Evolutionary conservation across 2,329 filamentous ascomycete species (phyloP).

Genomic region (Salinomyces thailandicus): DNA sequence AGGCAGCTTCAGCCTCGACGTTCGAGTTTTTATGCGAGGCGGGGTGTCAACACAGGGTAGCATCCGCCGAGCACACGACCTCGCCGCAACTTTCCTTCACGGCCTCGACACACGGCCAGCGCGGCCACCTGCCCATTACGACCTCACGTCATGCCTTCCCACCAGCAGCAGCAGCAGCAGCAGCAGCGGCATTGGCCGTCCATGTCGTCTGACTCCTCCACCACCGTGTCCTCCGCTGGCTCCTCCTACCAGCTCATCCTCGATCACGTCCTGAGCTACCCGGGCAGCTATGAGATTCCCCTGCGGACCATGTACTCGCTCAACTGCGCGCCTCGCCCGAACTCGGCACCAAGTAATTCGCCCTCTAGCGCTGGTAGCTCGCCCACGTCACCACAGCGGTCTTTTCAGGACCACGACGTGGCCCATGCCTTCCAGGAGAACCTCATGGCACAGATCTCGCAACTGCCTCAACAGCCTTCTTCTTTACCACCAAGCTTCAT

Average conservation of each 20-base stretch:
- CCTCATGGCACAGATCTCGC: constrained; percentile 47
- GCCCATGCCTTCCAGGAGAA: constrained; percentile 40
- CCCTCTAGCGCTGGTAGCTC: constrained; percentile 27
- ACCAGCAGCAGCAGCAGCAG: too few species aligned
- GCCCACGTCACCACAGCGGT: constrained; percentile 27
- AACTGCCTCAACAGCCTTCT: constrained; percentile 49
- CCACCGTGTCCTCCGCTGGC: constrained; percentile 33
- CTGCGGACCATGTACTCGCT: constrained; percentile 58
- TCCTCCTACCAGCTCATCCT: constrained; percentile 37
- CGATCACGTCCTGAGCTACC: constrained; percentile 51
- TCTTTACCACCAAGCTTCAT: constrained; percentile 54
- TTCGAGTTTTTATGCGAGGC: too few species aligned
- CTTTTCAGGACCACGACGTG: constrained; percentile 16
- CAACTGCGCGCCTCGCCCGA: constrained; percentile 46
- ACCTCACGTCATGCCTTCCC: too few species aligned
- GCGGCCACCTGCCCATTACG: too few species aligned
- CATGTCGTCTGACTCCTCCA: constrained; percentile 13
- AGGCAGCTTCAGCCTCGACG: too few species aligned
- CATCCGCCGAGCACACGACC: too few species aligned
- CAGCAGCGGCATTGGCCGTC: not conserved
- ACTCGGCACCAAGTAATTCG: constrained; percentile 19
- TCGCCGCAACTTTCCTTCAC: too few species aligned
- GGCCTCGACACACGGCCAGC: too few species aligned
- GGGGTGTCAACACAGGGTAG: too few species aligned
- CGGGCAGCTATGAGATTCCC: constrained; percentile 54